Evolutionary conservation across 768 basidiomycete species (phyloP), one percentile per base, ranked within the genome.

Genomic region (Daedaleopsis sinensis): DNA sequence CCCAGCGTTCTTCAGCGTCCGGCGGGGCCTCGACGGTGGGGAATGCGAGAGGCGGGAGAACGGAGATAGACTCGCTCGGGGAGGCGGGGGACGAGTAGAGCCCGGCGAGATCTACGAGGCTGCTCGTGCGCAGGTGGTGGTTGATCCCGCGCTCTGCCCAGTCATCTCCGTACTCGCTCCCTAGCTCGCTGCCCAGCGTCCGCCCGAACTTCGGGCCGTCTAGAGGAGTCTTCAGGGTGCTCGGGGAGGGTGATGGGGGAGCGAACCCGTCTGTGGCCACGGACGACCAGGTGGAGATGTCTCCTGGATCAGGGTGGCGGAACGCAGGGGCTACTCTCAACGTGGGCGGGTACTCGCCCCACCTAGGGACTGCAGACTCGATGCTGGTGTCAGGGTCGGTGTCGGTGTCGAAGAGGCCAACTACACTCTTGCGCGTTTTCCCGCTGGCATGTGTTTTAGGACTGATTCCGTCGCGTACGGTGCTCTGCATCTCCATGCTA

Each of bases 341-440:
- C 18, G 53, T 50, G 4, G 64, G 49, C 9, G 65, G 65, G 36
- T 66, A 66, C 3, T 57, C 48, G 35, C 58, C 63, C 55, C 55
- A 63, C 16, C 21, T 18, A 13, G 57, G 13, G 27, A 32, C 27
- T 32, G 27, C 27, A 23, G 46, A 23, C 1, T n/a, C 46, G 13
- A 36, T 19, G 39, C 46, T 52, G 13, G 43, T 49, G 42, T 44
- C 36, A 4, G 57, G 56, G 7, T 58, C 57, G 3, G 47, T 32
- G 66, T 86, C 83, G 64, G 47, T 32, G 67, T 86, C 83, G 64
- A 90, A 90, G 8, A 90, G 73, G 13, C 87, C 87, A 37, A 89
- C 78, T 24, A 90, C 83, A 12, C 83, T 84, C 62, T 83, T 87
- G 39, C 81, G 73, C 8, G 76, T 52, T 60, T 73, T 79, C 43